A percentile compares a stretch with the other conserved stretches of the same genome.
phyloP scores from a whole-genome alignment of 257 asterid genomes.

The Asclepias syriaca region DNA sequence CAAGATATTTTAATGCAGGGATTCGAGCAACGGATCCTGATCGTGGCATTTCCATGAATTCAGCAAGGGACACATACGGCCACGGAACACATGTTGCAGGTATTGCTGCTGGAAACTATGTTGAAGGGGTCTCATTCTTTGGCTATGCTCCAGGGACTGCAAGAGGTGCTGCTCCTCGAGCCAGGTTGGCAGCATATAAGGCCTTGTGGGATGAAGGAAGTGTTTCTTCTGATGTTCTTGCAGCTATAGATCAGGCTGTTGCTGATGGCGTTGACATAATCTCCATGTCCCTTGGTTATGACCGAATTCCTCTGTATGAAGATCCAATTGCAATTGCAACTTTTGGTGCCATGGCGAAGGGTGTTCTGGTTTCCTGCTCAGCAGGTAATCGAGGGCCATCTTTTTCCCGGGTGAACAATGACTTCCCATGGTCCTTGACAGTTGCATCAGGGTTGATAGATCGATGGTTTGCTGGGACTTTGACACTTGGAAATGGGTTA shows the following conservation, averaged over 20 bases:
- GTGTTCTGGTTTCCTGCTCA: constrained; percentile 51
- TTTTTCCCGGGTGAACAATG: constrained; percentile 35
- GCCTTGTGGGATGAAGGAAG: constrained; percentile 45
- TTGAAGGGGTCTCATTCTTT: constrained; percentile 32
- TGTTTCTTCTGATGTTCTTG: constrained; percentile 45
- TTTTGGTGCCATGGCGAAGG: constrained; percentile 59
- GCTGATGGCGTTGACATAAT: constrained; percentile 53
- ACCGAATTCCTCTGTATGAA: constrained; percentile 27
- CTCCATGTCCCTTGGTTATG: constrained; percentile 45
- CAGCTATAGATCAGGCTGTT: constrained; percentile 58
- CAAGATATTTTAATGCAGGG: constrained; percentile 40
- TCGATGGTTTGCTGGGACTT: constrained; percentile 38
- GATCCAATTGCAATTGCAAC: constrained; percentile 56
- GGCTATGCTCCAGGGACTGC: constrained; percentile 45
- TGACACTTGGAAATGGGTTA: constrained; percentile 33
- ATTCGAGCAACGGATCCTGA: constrained; percentile 29
- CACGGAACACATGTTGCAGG: constrained; percentile 57
- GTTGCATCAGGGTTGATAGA: constrained; percentile 56
- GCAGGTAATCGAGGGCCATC: constrained; percentile 49
- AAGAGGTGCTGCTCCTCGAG: constrained; percentile 45
- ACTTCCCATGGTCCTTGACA: constrained; percentile 54
- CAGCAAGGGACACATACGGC: constrained; percentile 35
- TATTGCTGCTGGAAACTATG: constrained; percentile 40
- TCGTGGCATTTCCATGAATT: constrained; percentile 35
- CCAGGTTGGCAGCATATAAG: constrained; percentile 48